Evolutionary conservation across 2,329 filamentous ascomycete genomes (phyloP).

Genomic region (Immersiporthe knoxdaviesiana): DNA sequence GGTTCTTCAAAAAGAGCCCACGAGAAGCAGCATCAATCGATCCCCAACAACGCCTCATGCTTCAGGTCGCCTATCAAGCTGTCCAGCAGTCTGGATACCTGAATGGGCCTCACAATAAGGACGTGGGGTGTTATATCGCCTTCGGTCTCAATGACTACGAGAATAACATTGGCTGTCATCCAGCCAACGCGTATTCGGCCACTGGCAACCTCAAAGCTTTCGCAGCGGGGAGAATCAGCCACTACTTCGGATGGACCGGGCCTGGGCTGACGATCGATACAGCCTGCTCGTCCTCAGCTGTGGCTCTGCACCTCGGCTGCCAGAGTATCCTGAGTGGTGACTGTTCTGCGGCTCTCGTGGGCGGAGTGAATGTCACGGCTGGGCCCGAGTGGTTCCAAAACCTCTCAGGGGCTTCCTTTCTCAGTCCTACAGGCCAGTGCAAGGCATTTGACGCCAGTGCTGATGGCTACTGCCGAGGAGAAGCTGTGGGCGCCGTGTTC

Average conservation of each 20-base stretch:
- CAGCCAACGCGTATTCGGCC: conserved; percentile 38
- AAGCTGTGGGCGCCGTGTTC: conserved; percentile 48
- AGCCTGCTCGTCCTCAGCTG: conserved; percentile 43
- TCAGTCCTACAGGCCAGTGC: conserved; percentile 38
- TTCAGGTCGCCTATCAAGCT: conserved; percentile 47
- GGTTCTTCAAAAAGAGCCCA: conserved; percentile 45
- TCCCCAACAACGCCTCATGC: conserved; percentile 43
- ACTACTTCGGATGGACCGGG: conserved; percentile 43
- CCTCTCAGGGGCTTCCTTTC: conserved; percentile 37
- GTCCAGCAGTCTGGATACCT: conserved; percentile 36
- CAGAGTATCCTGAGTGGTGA: conserved; percentile 36
- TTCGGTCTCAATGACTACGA: conserved; percentile 44
- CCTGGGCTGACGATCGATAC: conserved; percentile 42
- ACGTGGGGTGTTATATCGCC: conserved; percentile 31
- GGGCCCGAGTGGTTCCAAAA: conserved; percentile 32
- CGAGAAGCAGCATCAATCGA: conserved; percentile 43
- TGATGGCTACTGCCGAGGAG: conserved; percentile 57
- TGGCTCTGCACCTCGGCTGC: conserved; percentile 42
- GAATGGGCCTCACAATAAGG: background rate
- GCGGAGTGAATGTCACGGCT: conserved; percentile 37
- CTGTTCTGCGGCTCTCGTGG: conserved; percentile 36
- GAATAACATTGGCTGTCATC: conserved; percentile 43
- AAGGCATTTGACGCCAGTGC: conserved; percentile 39
- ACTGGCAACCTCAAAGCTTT: conserved; percentile 38
- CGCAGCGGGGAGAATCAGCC: conserved; percentile 39